Percentiles rank a stretch among this genome's conserved stretches.
These are phyloP conservation scores for Lithospermum erythrorhizon DNA, from an alignment of 257 asterid species.

Conservation along the genomic window DNA sequence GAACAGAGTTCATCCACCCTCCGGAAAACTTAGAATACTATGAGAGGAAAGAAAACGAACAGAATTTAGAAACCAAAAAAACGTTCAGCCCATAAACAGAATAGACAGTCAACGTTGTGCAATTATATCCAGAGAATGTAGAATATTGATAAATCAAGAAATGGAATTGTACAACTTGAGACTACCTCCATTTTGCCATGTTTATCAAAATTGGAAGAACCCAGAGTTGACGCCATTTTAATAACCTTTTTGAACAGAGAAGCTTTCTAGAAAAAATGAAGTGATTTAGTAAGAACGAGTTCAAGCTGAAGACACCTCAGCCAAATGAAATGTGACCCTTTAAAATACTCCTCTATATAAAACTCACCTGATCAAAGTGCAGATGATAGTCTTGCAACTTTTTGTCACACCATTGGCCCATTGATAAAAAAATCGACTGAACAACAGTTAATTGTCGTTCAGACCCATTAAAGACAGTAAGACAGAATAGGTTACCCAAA, in stretches of 20 bases:
- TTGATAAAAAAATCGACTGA: slow-evolving; percentile 57
- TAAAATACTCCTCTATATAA: slow-evolving; percentile 14
- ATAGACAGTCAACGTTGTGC: not conserved
- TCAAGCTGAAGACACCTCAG: slow-evolving; percentile 12
- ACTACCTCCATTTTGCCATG: slow-evolving; percentile 48
- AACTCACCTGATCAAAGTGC: slow-evolving; percentile 66
- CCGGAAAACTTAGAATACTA: not conserved
- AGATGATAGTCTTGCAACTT: slow-evolving; percentile 81
- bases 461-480: slow-evolving; percentile 23
- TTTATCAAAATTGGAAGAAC: slow-evolving; percentile 34
- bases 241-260: slow-evolving; percentile 56
- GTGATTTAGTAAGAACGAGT: not conserved
- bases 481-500: slow-evolving; percentile 54
- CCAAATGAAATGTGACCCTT: slow-evolving; percentile 10
- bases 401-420: slow-evolving; percentile 74
- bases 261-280: slow-evolving; percentile 49
- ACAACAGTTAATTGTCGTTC: slow-evolving; percentile 44
- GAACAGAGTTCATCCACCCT: not conserved
- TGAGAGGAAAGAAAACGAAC: not conserved
- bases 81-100: not conserved
- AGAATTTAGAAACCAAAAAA: not conserved
- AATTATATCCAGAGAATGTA: not conserved
- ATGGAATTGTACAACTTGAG: slow-evolving; percentile 2
- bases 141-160: slow-evolving; percentile 5
- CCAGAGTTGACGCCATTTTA: slow-evolving; percentile 47